These are phyloP conservation scores for Globisporangium viniferum DNA, from an alignment of 352 stramenopile genomes.

Conservation along the genomic window DNA sequence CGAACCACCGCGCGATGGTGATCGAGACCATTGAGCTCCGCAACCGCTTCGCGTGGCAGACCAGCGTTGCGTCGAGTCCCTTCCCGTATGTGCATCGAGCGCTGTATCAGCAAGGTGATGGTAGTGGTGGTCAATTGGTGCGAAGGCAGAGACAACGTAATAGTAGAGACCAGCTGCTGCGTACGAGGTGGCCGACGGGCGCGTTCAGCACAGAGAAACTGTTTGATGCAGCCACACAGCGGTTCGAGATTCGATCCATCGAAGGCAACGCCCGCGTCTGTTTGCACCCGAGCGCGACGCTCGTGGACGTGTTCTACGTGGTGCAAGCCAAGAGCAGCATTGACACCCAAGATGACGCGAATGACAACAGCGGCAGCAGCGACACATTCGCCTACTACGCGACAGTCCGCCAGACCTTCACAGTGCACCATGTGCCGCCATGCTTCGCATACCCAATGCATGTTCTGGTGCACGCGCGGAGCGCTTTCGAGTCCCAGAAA, in stretches of 20 bases:
- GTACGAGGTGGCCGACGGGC: constrained; percentile 31
- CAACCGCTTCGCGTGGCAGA: constrained; percentile 44
- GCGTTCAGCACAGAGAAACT: constrained; percentile 24
- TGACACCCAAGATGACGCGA: constrained; percentile 10
- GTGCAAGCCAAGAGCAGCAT: constrained; percentile 30
- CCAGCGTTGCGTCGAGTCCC: background rate
- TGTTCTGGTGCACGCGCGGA: constrained; percentile 30
- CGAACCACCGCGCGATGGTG: constrained; percentile 41
- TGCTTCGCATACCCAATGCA: constrained; percentile 41
- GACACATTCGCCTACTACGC: constrained; percentile 30
- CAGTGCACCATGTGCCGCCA: constrained; percentile 22
- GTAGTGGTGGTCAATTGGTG: background rate
- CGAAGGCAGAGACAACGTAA: background rate
- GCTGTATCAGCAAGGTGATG: constrained; percentile 7
- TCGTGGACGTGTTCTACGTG: constrained; percentile 37
- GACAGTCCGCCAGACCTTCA: constrained; percentile 45
- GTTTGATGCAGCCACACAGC: constrained; percentile 26
- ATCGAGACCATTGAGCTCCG: constrained; percentile 41
- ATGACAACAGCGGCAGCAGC: constrained; percentile 11
- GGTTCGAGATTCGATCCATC: constrained; percentile 64
- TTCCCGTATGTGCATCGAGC: constrained; percentile 45
- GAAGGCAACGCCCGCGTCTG: constrained; percentile 51
- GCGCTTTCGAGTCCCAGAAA: constrained; percentile 24
- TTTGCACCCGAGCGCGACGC: constrained; percentile 30
- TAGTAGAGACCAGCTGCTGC: constrained; percentile 10